These are phyloP conservation scores for Diaporthe vexans DNA, from an alignment of 2,329 filamentous ascomycete genomes.

Conservation along the genomic window DNA sequence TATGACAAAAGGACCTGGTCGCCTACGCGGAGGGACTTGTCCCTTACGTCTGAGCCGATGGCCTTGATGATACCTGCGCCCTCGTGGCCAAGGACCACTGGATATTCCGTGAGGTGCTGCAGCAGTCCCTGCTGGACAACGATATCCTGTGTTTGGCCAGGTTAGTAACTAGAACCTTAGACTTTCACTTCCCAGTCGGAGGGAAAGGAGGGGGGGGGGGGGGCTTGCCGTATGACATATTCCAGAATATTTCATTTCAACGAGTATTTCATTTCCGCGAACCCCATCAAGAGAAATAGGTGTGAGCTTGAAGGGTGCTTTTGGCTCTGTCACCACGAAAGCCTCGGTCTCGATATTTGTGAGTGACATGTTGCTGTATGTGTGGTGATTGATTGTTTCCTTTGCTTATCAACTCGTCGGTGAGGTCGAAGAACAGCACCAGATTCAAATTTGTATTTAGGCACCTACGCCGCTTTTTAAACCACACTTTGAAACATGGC, in stretches of 20 bases:
- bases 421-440: neutral
- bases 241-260: slow-evolving; percentile 40
- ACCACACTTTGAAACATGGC: neutral
- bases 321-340: slow-evolving; percentile 29
- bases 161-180: neutral
- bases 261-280: slow-evolving; percentile 37
- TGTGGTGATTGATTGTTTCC: neutral
- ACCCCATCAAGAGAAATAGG: slow-evolving; percentile 37
- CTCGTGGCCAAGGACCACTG: slow-evolving; percentile 50
- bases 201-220: neutral
- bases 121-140: slow-evolving; percentile 47
- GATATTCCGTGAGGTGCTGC: slow-evolving; percentile 44
- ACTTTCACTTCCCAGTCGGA: neutral
- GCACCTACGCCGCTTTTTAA: slow-evolving; percentile 18
- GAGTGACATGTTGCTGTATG: slow-evolving; percentile 3
- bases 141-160: slow-evolving; percentile 44
- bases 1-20: slow-evolving; percentile 54
- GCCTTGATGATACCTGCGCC: slow-evolving; percentile 48
- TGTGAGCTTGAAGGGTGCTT: slow-evolving; percentile 36
- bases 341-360: slow-evolving; percentile 40
- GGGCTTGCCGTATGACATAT: slow-evolving; percentile 36
- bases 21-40: slow-evolving; percentile 48
- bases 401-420: neutral
- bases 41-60: slow-evolving; percentile 47
- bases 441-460: neutral